A percentile compares a stretch with the other conserved stretches of the same genome.
phyloP scores from a whole-genome alignment of 1,284 basidiomycete species.

The Rhizoctonia solani region DNA sequence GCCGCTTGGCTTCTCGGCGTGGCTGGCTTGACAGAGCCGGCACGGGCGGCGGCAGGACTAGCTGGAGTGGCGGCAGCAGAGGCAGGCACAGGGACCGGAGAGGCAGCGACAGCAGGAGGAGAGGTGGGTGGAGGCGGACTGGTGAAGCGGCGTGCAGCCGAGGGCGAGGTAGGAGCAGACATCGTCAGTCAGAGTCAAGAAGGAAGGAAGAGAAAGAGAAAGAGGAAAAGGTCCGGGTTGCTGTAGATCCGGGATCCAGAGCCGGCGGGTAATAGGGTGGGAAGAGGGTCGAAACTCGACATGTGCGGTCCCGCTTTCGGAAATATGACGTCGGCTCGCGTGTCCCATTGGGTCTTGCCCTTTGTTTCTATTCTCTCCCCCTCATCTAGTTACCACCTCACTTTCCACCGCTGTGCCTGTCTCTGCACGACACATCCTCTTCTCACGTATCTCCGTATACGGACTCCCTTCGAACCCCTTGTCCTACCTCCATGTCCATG shows the following conservation, averaged over 20 bases:
- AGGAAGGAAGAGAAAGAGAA: not conserved
- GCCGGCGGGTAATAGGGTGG: not conserved
- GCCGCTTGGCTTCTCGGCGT: not conserved
- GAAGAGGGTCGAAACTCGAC: conserved; percentile 3
- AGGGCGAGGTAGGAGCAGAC: not conserved
- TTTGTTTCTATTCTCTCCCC: no score
- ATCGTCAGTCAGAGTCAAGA: not conserved
- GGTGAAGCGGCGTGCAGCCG: conserved; percentile 12
- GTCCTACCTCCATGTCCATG: not conserved
- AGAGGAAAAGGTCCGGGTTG: not conserved
- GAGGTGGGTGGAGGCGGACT: conserved; percentile 9
- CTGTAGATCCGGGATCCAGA: not conserved
- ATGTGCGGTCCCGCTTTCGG: not conserved
- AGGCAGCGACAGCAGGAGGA: not conserved
- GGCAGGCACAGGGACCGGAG: no score
- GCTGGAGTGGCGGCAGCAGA: not conserved
- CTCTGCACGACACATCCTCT: no score
- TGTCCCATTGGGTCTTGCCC: no score
- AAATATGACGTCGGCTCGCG: conserved; percentile 1
- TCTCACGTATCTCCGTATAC: no score
- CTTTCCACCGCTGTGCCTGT: no score
- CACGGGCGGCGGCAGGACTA: not conserved
- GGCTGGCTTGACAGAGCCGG: not conserved
- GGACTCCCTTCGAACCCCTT: no score
- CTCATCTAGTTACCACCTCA: no score